phyloP scores from a whole-genome alignment of 768 basidiomycete species.

The Infundibulicybe gibba region DNA sequence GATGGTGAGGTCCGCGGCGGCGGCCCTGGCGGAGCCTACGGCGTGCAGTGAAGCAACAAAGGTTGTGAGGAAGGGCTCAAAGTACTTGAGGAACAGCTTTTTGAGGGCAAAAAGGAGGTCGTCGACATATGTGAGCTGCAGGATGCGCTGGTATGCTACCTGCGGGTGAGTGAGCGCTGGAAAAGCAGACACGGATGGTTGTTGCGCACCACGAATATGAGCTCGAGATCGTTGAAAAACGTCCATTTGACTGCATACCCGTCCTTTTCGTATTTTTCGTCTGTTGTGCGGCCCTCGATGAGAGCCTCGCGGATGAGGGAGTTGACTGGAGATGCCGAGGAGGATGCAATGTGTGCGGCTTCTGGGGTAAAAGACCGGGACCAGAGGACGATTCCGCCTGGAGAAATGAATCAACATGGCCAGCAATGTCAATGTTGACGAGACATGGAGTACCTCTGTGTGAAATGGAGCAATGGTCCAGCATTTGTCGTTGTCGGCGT shows the following conservation, averaged over 20 bases:
- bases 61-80: constrained; percentile 76
- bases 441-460: constrained; percentile 64
- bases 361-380: constrained; percentile 92
- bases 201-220: constrained; percentile 88
- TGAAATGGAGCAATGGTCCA: constrained; percentile 94
- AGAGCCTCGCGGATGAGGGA: constrained; percentile 86
- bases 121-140: constrained; percentile 92
- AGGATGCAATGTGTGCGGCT: constrained; percentile 63
- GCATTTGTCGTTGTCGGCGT: constrained; percentile 44
- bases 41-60: constrained; percentile 84
- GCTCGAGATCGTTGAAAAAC: constrained; percentile 90
- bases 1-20: constrained; percentile 48
- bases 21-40: constrained; percentile 40
- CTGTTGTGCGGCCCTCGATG: constrained; percentile 83
- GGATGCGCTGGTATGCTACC: constrained; percentile 96
- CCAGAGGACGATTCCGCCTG: constrained; percentile 94
- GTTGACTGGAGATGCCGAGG: constrained; percentile 81
- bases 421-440: not conserved
- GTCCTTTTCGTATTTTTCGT: constrained; percentile 88
- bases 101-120: constrained; percentile 81
- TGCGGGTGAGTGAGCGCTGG: constrained; percentile 22
- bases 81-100: constrained; percentile 81
- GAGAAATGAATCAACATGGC: not conserved
- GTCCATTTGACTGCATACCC: constrained; percentile 95
- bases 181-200: not conserved